phyloP scores from a whole-genome alignment of 352 stramenopile genomes.

The Pythium biforme region DNA sequence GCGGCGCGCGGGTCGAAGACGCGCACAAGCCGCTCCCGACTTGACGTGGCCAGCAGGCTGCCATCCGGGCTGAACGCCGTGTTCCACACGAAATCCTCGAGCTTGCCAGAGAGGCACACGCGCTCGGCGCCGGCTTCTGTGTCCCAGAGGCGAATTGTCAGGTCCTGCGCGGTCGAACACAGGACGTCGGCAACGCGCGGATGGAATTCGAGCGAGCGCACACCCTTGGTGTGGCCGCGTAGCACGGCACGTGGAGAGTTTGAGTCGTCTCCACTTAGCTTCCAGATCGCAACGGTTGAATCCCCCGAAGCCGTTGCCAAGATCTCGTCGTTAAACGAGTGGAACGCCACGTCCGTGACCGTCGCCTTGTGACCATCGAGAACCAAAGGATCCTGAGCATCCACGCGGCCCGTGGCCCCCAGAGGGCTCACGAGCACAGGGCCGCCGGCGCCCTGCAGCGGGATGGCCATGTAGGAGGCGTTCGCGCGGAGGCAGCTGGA shows the following conservation, averaged over 20 bases:
- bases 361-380: constrained; percentile 68
- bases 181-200: constrained; percentile 61
- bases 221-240: constrained; percentile 44
- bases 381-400: constrained; percentile 31
- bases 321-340: constrained; percentile 47
- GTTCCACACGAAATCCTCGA: constrained; percentile 79
- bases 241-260: constrained; percentile 19
- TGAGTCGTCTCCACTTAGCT: constrained; percentile 25
- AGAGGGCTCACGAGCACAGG: constrained; percentile 62
- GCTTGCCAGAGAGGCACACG: constrained; percentile 41
- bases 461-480: constrained; percentile 51
- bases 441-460: constrained; percentile 55
- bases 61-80: constrained; percentile 69
- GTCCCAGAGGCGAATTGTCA: constrained; percentile 77
- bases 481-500: constrained; percentile 58
- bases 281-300: constrained; percentile 63
- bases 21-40: constrained; percentile 65
- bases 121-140: constrained; percentile 50
- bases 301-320: constrained; percentile 65
- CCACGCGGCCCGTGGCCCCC: constrained; percentile 45
- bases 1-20: constrained; percentile 66
- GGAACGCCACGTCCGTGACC: constrained; percentile 68
- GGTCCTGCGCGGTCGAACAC: constrained; percentile 53
- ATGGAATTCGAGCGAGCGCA: constrained; percentile 68
- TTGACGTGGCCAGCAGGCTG: constrained; percentile 59